Base-by-base conservation (phyloP, 73 alveolate species). In the Chromera velia region DNA sequence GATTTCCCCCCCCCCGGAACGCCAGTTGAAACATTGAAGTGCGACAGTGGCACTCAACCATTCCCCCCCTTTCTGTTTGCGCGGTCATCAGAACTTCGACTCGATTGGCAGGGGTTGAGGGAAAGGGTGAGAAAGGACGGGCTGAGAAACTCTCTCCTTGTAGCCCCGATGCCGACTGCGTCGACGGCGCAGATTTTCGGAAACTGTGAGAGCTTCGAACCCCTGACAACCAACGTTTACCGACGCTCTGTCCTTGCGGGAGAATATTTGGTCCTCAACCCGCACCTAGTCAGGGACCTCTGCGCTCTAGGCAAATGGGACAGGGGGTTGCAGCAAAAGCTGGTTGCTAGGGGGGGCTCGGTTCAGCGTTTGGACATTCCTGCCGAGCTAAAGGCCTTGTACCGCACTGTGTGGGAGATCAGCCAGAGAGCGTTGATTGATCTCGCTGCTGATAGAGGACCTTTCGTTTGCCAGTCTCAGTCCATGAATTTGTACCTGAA, bases 101-200 rank as follows among this genome's bases (percentile, higher is more conserved):
- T 87, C 86, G 92, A 93, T 77, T 93, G 98, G 98, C 87, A 84
- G 9, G 75, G 73, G 28, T 75, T 93, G 27, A 45, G 69, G 72
- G 9, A 30, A 75, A 90, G 87, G 31, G 91, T 93, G 34, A 83
- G 75, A 65, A 77, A 82, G 75, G 74, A 69, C 75, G 98, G 98
- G 47, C 88, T 91, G 79, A 82, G 98, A 70, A 93, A 93, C 88
- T 93, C 98, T n/a, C 88, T 93, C 34, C 83, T 93, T 40, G 85
- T 91, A 66, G 84, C 98, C 31, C 98, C 98, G 28, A 94, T 94
- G 98, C 98, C 98, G 26, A 94, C 98, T 28, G 97, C 98, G 33
- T 78, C 93, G 66, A 94, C 98, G 27, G 90, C 96, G 7, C 91
- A 94, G 84, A 94, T 94, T 32, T 87, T 94, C 63, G 96, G 96